Percentiles rank a stretch among this genome's conserved stretches.
These are phyloP conservation scores for Leishmania lainsoni DNA, from an alignment of 208 protist genomes.

Conservation along the genomic window DNA sequence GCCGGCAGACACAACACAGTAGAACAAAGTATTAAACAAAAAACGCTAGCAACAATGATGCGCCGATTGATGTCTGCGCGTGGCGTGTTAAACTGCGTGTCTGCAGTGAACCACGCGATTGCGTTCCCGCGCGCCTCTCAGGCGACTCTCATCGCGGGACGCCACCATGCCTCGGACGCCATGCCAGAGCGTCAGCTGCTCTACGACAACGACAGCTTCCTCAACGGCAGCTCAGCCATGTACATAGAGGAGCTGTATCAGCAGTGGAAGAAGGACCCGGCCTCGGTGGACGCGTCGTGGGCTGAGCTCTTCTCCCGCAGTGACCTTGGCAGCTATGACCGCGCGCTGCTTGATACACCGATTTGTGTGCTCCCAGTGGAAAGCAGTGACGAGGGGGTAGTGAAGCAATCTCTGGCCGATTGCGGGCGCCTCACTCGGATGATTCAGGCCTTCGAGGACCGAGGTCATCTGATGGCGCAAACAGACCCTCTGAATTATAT, in stretches of 20 bases:
- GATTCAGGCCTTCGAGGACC: slow-evolving; percentile 90
- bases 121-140: slow-evolving; percentile 4
- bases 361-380: slow-evolving; percentile 66
- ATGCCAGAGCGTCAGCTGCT: slow-evolving; percentile 64
- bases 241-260: slow-evolving; percentile 90
- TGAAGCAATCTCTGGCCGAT: slow-evolving; percentile 79
- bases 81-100: slow-evolving; percentile 14
- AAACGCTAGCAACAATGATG: slow-evolving; percentile 49
- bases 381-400: slow-evolving; percentile 31
- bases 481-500: slow-evolving; percentile 84
- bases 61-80: slow-evolving; percentile 41
- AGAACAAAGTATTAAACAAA: background rate
- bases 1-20: background rate
- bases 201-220: slow-evolving; percentile 84
- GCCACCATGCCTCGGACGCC: slow-evolving; percentile 23
- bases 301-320: slow-evolving; percentile 55
- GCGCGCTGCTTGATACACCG: slow-evolving; percentile 57
- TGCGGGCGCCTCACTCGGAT: slow-evolving; percentile 85
- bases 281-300: slow-evolving; percentile 80
- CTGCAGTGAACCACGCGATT: slow-evolving; percentile 12
- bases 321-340: slow-evolving; percentile 50
- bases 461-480: slow-evolving; percentile 80
- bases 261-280: slow-evolving; percentile 74
- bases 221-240: slow-evolving; percentile 74
- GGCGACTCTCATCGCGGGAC: slow-evolving; percentile 7